These are phyloP conservation scores for Atkinsonella hypoxylon DNA, from an alignment of 2,329 filamentous ascomycete species.

Conservation along the genomic window DNA sequence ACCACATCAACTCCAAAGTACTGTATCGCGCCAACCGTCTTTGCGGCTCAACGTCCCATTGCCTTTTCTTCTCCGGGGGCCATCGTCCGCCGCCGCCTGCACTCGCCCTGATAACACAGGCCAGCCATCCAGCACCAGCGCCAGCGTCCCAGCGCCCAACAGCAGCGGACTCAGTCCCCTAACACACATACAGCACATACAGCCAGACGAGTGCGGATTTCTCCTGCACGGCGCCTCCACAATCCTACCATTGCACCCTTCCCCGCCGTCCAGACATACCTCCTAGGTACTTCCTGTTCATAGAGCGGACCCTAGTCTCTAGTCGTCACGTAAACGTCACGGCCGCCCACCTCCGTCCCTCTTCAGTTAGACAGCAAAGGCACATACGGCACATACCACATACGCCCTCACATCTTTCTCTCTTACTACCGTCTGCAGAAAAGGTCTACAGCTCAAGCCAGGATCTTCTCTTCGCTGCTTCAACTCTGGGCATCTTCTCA, in stretches of 20 bases:
- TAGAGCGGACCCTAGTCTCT: neutral
- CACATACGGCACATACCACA: neutral
- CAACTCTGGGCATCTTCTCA: neutral
- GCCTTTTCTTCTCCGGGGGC: too few relatives aligned
- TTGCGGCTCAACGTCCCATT: too few relatives aligned
- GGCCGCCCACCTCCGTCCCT: neutral
- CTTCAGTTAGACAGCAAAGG: neutral
- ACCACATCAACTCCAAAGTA: neutral
- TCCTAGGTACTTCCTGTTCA: neutral
- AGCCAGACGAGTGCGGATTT: neutral
- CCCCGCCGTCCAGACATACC: neutral
- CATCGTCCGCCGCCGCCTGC: too few relatives aligned
- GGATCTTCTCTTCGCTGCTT: neutral
- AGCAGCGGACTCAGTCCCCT: too few relatives aligned
- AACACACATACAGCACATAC: neutral
- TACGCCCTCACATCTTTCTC: neutral
- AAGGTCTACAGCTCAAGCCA: neutral
- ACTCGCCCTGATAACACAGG: neutral
- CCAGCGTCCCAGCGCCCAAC: too few relatives aligned
- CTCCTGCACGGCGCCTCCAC: neutral
- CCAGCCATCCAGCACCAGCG: neutral
- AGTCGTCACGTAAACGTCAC: slow-evolving; percentile 8
- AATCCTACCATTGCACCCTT: neutral
- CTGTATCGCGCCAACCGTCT: too few relatives aligned
- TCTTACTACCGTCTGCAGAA: neutral